These are phyloP conservation scores for Trypanosoma avium DNA, from an alignment of 208 protist species.

Conservation along the genomic window DNA sequence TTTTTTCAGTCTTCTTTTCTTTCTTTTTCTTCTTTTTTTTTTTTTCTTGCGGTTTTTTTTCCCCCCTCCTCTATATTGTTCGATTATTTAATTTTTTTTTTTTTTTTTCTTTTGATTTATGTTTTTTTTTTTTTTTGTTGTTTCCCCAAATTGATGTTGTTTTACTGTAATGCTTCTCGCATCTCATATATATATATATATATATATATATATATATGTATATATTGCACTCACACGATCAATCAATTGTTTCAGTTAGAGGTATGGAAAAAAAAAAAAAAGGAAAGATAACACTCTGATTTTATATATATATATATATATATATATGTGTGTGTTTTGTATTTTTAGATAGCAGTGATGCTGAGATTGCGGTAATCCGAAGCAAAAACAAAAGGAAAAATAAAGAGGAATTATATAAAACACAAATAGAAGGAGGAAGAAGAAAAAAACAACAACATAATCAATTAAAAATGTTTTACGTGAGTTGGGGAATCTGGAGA, in stretches of 20 bases:
- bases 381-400: not conserved
- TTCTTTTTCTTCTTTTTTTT: conserved; percentile 4
- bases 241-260: no score
- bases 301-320: not conserved
- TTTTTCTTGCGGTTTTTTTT: not conserved
- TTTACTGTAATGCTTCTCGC: not conserved
- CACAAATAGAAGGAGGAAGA: conserved; percentile 4
- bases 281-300: no score
- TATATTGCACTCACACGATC: no score
- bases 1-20: not conserved
- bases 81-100: no score
- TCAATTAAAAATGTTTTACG: not conserved
- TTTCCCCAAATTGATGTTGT: not conserved
- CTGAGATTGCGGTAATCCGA: no score
- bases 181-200: conserved; percentile 8
- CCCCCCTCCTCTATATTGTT: no score
- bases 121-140: not conserved
- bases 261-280: no score
- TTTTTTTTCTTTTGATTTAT: no score
- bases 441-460: conserved; percentile 3
- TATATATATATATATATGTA: conserved; percentile 9
- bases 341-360: no score
- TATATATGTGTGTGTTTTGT: conserved; percentile 3
- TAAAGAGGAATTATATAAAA: conserved; percentile 20
- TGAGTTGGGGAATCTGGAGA: no score